phyloP scores from a whole-genome alignment of 2,329 filamentous ascomycete species.

The Aspergillus vadensis region DNA sequence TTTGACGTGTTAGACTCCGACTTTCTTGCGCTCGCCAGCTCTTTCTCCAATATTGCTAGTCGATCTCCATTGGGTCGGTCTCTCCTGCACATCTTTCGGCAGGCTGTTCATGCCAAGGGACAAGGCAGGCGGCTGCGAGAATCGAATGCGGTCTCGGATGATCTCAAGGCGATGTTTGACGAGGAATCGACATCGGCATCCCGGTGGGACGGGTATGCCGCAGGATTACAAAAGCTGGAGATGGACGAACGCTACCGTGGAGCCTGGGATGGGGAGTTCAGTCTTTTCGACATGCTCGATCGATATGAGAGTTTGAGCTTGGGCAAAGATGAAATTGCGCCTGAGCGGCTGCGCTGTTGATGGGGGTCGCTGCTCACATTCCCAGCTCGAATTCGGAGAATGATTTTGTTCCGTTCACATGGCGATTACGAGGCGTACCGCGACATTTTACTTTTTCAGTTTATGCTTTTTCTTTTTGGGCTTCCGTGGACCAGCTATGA shows the following conservation, averaged over 20 bases:
- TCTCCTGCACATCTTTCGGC: constrained; percentile 41
- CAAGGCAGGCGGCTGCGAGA: constrained; percentile 34
- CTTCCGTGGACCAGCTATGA: neutral
- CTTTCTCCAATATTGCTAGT: constrained; percentile 37
- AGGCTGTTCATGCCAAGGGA: constrained; percentile 33
- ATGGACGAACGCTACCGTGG: constrained; percentile 35
- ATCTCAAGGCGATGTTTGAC: constrained; percentile 37
- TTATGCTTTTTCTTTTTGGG: too few species aligned
- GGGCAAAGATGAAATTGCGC: constrained; percentile 36
- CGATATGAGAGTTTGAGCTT: constrained; percentile 42
- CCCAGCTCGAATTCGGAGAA: neutral
- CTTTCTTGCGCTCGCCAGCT: constrained; percentile 37
- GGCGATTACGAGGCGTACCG: neutral
- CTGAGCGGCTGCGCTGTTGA: constrained; percentile 21
- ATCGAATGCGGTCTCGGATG: constrained; percentile 27
- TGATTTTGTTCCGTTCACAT: neutral
- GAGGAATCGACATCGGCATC: constrained; percentile 24
- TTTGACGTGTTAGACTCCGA: constrained; percentile 40
- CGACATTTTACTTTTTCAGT: too few species aligned
- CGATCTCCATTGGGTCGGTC: constrained; percentile 37
- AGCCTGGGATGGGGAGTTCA: constrained; percentile 18
- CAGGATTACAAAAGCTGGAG: constrained; percentile 39
- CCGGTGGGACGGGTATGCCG: constrained; percentile 35
- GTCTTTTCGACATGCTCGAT: constrained; percentile 42
- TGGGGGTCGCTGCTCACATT: too few species aligned